phyloP scores from a whole-genome alignment of 2,329 filamentous ascomycete genomes.

The Colletotrichum euphorbiae region DNA sequence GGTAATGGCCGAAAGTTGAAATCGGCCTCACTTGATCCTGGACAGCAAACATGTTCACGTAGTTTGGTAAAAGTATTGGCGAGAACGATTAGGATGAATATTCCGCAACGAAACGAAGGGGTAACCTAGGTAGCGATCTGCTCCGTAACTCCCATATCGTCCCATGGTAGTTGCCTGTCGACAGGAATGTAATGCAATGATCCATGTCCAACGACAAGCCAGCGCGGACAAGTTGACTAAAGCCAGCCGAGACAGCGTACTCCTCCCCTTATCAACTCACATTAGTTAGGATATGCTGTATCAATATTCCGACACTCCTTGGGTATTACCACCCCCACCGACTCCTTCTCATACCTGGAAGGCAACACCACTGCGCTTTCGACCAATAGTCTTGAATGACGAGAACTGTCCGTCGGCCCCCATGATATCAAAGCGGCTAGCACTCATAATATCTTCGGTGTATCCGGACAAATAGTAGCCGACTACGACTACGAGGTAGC shows the following conservation, averaged over 20 bases:
- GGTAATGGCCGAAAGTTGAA: too few species aligned
- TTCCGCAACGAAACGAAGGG: constrained; percentile 17
- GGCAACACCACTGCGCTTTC: constrained; percentile 53
- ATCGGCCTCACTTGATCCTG: too few species aligned
- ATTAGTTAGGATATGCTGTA: constrained; percentile 11
- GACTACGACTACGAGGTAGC: constrained; percentile 90
- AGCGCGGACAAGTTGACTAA: background rate
- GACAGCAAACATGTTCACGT: too few species aligned
- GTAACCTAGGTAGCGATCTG: constrained; percentile 25
- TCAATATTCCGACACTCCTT: constrained; percentile 11
- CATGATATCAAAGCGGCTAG: constrained; percentile 66
- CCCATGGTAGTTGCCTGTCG: background rate
- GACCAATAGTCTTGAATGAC: constrained; percentile 66
- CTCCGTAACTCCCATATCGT: constrained; percentile 29
- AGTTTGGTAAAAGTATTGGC: background rate
- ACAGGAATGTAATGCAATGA: constrained; percentile 14
- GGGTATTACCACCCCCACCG: constrained; percentile 5
- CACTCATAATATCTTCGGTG: constrained; percentile 57
- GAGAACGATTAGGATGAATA: constrained; percentile 21
- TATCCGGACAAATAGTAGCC: constrained; percentile 88
- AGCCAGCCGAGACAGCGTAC: background rate
- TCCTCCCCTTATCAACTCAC: constrained; percentile 14
- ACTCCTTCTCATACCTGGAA: constrained; percentile 40
- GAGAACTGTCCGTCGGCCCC: constrained; percentile 61
- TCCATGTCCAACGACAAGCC: background rate